Evolutionary conservation across 768 basidiomycete species (phyloP), one percentile per base, ranked within the genome.

Genomic region (Naematelia encephala): DNA sequence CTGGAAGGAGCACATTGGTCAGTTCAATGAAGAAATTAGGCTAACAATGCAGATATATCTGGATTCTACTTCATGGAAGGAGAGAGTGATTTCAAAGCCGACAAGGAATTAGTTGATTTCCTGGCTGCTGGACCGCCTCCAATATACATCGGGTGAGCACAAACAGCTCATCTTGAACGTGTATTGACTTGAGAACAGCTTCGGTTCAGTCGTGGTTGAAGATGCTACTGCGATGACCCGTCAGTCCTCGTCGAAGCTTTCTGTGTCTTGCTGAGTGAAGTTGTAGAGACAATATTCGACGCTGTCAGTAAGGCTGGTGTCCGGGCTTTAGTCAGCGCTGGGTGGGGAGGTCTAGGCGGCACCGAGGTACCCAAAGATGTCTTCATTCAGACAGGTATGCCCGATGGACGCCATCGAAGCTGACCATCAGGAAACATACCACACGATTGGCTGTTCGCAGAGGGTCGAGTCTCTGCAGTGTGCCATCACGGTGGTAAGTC

Each of bases 1-100:
- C 73, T 87, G 85, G 85, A 82, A 81, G 59, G 84, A 82, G 54
- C 76, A 84, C 66, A 84, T 85, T 43, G 85, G 84, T 84, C 54
- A 42, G 77, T 46, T 10, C 5, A 5, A n/a, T 29, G 19, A 14
- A 25, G 19, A 10, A 28, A 16, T 28, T 47, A 10, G 50, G 42
- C 1, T n/a, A 3, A 26, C 14, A 42, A 14, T 23, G 12, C 39
- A 85, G 85, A 86, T 65, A 80, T 86, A 13, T 82, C 83, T 14
- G 85, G 85, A 1, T 86, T 86, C 67, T 85, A 85, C 66, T 86
- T 86, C 70, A 78, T 85, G 4, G 83, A 84, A 62, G 76, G 83
- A 14, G 83, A 81, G 0, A 78, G 79, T 2, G 79, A 73, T 21
- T 85, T 82, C 66, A 70, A 76, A 43, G 84, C 85, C 0, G 74